Evolutionary conservation across 441 rosid species (phyloP).

Genomic region (Euphorbia schlechtendalii): DNA sequence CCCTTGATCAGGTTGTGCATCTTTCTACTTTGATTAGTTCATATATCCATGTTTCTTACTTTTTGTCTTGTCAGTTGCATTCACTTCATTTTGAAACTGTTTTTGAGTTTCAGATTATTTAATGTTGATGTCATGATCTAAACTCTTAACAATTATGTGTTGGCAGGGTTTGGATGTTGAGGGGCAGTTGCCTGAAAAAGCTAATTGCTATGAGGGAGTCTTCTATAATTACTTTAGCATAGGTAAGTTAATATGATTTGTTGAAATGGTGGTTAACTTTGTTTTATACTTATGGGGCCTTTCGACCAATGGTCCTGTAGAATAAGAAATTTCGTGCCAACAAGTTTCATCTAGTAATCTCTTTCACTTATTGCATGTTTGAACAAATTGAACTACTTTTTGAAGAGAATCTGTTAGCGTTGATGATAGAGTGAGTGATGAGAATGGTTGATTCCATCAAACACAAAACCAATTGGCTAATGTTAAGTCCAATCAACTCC

Average conservation of each 20-base stretch:
- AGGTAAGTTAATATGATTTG: conserved; percentile 49
- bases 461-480: no score
- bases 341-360: no score
- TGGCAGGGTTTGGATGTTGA: conserved; percentile 61
- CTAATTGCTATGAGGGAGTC: conserved; percentile 66
- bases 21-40: neutral
- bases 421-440: no score
- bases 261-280: neutral
- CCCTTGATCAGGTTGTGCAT: conserved; percentile 53
- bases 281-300: neutral
- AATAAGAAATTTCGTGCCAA: neutral
- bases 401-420: no score
- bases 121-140: no score
- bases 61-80: neutral
- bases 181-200: conserved; percentile 52
- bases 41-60: neutral
- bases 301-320: neutral
- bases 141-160: no score
- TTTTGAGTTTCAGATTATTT: no score
- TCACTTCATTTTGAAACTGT: no score
- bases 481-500: no score
- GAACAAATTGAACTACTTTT: neutral
- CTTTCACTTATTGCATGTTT: no score
- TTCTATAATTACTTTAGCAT: conserved; percentile 91
- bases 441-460: no score